Conservation (phyloP, 2,329 filamentous ascomycete species). For the Claviceps spartinae region DNA sequence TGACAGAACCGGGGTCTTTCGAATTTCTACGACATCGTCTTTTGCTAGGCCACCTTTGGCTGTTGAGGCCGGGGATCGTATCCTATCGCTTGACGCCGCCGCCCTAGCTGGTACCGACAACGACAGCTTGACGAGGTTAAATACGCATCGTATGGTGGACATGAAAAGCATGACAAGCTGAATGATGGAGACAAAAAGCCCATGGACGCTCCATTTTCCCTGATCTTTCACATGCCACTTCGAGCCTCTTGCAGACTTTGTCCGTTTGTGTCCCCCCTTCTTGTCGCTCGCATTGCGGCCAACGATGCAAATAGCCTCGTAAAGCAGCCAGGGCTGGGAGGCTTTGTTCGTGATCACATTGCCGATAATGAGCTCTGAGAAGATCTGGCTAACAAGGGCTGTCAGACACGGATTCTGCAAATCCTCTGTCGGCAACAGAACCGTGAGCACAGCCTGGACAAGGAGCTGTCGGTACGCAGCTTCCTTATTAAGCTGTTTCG, state of each 20-base stretch:
- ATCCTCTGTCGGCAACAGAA: slow-evolving; percentile 85
- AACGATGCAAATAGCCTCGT: slow-evolving; percentile 67
- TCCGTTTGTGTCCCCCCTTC: slow-evolving; percentile 8
- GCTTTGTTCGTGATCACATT: slow-evolving; percentile 67
- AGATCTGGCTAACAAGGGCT: slow-evolving; percentile 70
- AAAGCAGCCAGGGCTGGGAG: slow-evolving; percentile 80
- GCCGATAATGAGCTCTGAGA: slow-evolving; percentile 81
- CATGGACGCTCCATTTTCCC: slow-evolving; percentile 26
- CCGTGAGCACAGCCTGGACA: slow-evolving; percentile 66
- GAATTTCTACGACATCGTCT: neutral
- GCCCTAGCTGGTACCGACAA: slow-evolving; percentile 49
- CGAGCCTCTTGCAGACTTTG: neutral
- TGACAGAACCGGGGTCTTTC: slow-evolving; percentile 52
- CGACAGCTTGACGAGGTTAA: slow-evolving; percentile 51
- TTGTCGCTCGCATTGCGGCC: slow-evolving; percentile 27
- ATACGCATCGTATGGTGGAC: slow-evolving; percentile 51
- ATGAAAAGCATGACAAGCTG: slow-evolving; percentile 42
- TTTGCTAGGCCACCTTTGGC: slow-evolving; percentile 4
- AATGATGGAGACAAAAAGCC: slow-evolving; percentile 41
- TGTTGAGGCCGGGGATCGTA: neutral
- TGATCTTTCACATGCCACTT: slow-evolving; percentile 7
- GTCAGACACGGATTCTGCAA: slow-evolving; percentile 77
- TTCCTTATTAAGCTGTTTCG: slow-evolving; percentile 63
- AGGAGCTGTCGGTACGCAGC: slow-evolving; percentile 73
- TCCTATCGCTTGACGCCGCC: slow-evolving; percentile 14